Evolutionary conservation across 2,329 filamentous ascomycete genomes (phyloP).

Genomic region (Thyridium curvatum): DNA sequence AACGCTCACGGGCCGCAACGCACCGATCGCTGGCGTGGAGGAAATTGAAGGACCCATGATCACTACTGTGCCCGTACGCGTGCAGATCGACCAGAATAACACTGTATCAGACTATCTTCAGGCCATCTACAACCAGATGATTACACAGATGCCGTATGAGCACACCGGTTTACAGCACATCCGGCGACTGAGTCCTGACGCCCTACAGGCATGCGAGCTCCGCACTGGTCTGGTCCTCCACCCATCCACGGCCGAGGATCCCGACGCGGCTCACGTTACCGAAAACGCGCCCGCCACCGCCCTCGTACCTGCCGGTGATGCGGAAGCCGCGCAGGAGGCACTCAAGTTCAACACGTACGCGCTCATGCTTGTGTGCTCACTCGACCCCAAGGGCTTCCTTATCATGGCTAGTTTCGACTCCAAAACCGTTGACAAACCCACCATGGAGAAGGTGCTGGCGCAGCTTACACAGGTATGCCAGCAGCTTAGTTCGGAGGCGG

Average conservation of each 20-base stretch:
- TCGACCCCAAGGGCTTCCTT: constrained; percentile 48
- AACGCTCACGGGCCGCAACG: constrained; percentile 51
- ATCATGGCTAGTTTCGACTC: constrained; percentile 62
- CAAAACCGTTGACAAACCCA: constrained; percentile 42
- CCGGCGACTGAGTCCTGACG: constrained; percentile 47
- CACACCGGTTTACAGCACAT: constrained; percentile 58
- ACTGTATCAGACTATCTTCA: constrained; percentile 38
- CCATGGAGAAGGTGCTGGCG: constrained; percentile 46
- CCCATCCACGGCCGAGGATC: constrained; percentile 26
- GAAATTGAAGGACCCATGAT: constrained; percentile 56
- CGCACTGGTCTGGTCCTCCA: constrained; percentile 50
- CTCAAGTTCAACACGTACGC: constrained; percentile 54
- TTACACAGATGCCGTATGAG: constrained; percentile 49
- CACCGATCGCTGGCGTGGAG: constrained; percentile 39
- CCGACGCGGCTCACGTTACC: constrained; percentile 10
- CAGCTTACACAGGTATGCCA: constrained; percentile 46
- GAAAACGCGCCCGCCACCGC: constrained; percentile 37
- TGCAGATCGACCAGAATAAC: constrained; percentile 33
- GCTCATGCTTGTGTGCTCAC: constrained; percentile 59
- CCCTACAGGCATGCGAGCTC: constrained; percentile 48
- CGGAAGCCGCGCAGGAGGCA: constrained; percentile 52
- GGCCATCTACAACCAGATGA: constrained; percentile 8
- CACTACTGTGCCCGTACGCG: constrained; percentile 50
- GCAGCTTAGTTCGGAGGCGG: constrained; percentile 35
- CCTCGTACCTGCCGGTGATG: constrained; percentile 48